These are phyloP conservation scores for Candida vaughaniae DNA, from an alignment of 805 yeast genomes.

Conservation along the genomic window DNA sequence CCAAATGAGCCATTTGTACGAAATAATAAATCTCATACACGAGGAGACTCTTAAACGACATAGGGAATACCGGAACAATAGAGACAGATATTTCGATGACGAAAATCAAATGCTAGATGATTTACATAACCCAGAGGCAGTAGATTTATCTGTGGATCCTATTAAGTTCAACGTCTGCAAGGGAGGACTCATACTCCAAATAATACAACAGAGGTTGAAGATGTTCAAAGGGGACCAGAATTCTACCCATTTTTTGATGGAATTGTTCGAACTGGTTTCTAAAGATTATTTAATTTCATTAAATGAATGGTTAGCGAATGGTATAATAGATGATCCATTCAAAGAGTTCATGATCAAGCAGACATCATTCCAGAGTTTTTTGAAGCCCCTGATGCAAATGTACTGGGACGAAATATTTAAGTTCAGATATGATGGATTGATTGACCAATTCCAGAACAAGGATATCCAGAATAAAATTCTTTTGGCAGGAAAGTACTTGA, in stretches of 20 bases:
- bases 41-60: slow-evolving; percentile 42
- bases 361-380: slow-evolving; percentile 23
- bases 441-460: slow-evolving; percentile 57
- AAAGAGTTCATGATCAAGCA: slow-evolving; percentile 78
- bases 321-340: slow-evolving; percentile 72
- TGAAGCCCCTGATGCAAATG: slow-evolving; percentile 49
- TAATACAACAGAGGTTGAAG: slow-evolving; percentile 58
- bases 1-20: slow-evolving; percentile 54
- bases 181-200: slow-evolving; percentile 73
- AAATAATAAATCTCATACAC: slow-evolving; percentile 53
- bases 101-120: slow-evolving; percentile 24
- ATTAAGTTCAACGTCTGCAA: slow-evolving; percentile 53
- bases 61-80: slow-evolving; percentile 26
- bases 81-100: slow-evolving; percentile 16
- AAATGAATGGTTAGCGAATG: slow-evolving; percentile 75
- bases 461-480: slow-evolving; percentile 64
- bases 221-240: slow-evolving; percentile 64
- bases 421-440: slow-evolving; percentile 70
- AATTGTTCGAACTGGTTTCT: slow-evolving; percentile 59
- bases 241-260: slow-evolving; percentile 50
- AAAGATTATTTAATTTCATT: slow-evolving; percentile 64
- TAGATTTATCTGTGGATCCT: slow-evolving; percentile 53
- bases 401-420: slow-evolving; percentile 77
- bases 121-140: slow-evolving; percentile 40
- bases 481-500: slow-evolving; percentile 80